Evolutionary conservation across 2,329 filamentous ascomycete genomes (phyloP).

Genomic region (Penicillium sclerotigenum): DNA sequence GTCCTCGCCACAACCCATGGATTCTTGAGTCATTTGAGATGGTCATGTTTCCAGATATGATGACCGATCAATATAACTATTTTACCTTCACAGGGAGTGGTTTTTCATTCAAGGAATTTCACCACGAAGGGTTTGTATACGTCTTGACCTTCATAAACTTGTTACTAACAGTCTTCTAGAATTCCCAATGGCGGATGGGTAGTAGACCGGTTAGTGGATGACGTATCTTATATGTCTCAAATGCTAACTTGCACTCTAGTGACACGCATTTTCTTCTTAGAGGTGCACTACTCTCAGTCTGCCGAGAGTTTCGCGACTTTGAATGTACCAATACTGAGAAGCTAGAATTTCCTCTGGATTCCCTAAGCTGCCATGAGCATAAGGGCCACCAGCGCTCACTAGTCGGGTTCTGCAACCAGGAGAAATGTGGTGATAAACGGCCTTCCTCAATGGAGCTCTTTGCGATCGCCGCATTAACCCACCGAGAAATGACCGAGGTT

Average conservation of each 20-base stretch:
- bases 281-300: not conserved
- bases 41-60: not conserved
- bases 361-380: not conserved
- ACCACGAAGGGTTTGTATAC: not conserved
- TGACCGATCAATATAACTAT: not conserved
- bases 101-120: not conserved
- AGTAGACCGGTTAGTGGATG: not conserved
- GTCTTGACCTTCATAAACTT: not conserved
- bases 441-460: conserved; percentile 3
- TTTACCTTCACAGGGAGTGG: not conserved
- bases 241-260: not conserved
- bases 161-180: not conserved
- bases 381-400: conserved; percentile 1
- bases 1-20: not conserved
- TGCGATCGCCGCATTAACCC: not conserved
- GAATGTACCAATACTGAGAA: not conserved
- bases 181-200: not conserved
- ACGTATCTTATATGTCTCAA: not conserved
- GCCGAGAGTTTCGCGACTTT: not conserved
- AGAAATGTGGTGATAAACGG: not conserved
- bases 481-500: not conserved
- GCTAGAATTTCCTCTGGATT: not conserved
- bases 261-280: not conserved
- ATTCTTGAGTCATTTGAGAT: not conserved
- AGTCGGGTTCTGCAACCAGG: not conserved